phyloP scores from a whole-genome alignment of 352 stramenopile species.

The Globisporangium cederbergense region DNA sequence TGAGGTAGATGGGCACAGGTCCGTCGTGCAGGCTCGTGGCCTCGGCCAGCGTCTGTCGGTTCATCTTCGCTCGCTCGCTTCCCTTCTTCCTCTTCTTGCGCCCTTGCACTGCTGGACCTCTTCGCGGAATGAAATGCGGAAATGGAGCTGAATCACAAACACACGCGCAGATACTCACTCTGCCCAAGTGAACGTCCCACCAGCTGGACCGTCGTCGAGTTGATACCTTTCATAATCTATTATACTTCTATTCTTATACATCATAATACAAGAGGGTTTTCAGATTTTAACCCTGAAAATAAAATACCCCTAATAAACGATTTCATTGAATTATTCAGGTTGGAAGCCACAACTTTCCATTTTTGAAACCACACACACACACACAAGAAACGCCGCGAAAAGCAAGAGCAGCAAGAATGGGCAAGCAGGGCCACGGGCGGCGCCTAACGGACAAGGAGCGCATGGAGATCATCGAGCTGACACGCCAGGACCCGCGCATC shows the following conservation, averaged over 20 bases:
- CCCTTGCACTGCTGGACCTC: background rate
- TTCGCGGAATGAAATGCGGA: conserved; percentile 1
- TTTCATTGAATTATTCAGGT: background rate
- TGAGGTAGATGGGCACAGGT: conserved; percentile 76
- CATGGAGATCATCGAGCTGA: conserved; percentile 59
- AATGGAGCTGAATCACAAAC: background rate
- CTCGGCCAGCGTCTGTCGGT: conserved; percentile 74
- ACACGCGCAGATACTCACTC: background rate
- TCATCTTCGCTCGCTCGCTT: conserved; percentile 37
- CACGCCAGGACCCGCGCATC: conserved; percentile 38
- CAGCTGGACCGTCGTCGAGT: background rate
- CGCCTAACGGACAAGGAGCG: conserved; percentile 60
- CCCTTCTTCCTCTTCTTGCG: background rate
- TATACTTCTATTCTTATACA: background rate
- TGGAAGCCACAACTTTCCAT: background rate
- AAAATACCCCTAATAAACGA: background rate
- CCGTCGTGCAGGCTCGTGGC: conserved; percentile 83
- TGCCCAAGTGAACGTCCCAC: background rate
- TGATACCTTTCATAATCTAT: background rate
- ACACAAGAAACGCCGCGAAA: conserved; percentile 3
- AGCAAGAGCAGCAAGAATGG: conserved; percentile 17
- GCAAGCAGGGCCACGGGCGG: conserved; percentile 38
- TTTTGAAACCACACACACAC: background rate
- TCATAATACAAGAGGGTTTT: too few relatives aligned
- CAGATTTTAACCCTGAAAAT: background rate